Evolutionary conservation across 768 basidiomycete genomes (phyloP), one percentile per base, ranked within the genome.

Genomic region (Tylopilus cervinicoccineus): DNA sequence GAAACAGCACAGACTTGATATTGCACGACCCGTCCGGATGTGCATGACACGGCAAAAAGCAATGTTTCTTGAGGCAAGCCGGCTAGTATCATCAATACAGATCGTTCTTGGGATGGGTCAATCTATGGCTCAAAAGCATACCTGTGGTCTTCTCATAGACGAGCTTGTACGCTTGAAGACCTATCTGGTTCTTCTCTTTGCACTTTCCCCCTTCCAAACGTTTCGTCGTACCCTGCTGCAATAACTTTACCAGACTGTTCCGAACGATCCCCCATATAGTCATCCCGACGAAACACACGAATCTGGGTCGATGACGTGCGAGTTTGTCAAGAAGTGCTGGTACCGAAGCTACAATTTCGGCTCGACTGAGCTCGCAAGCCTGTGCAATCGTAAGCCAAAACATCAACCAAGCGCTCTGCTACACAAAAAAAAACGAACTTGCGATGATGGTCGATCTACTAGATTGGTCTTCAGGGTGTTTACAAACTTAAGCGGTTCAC

Each of bases 201-300:
- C 33, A 24, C 32, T 49, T 56, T 2, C 43, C 19, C 39, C 54
- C 50, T 41, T 47, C 33, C 22, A 17, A 33, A 27, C 49, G 28
- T 42, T 42, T 32, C 34, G 10, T 24, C 49, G n/a, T 29, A 31
- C 32, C 17, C 34, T 42, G 44, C 5, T 24, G 24, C 13, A 44
- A 62, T 42, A 34, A 64, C 52, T 56, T 76, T 54, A 34, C 73
- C 63, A 55, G 57, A 50, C 50, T 71, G 61, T 32, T 75, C 69
- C 64, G 57, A 43, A 70, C 55, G 17, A 60, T 52, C 5, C 66
- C 57, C 77, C 80, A 81, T 27, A 93, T 90, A 9, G 75, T 74
- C 50, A 88, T 72, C 2, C 92, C 91, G 2, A 92, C 83, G 57
- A 93, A 87, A 58, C 88, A 90, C 0, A 90, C 75, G 6, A 93